Conservation (phyloP, 2,329 filamentous ascomycete genomes). For the Claviceps purpurea region DNA sequence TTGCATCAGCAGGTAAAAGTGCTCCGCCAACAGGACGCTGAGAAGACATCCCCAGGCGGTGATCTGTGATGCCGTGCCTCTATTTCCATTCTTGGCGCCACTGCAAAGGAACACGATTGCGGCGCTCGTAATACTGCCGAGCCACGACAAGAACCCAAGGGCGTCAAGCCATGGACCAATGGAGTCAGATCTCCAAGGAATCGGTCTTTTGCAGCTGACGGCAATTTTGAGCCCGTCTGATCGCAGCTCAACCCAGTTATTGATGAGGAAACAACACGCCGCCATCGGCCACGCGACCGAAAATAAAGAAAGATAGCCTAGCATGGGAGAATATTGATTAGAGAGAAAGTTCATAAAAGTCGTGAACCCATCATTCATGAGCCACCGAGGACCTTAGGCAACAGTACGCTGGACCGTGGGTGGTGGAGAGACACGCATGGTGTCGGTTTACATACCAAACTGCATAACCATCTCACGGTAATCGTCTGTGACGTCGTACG, state of each 20-base stretch:
- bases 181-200: constrained; percentile 79
- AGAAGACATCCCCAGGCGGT: constrained; percentile 70
- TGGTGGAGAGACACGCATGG: background rate
- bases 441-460: constrained; percentile 35
- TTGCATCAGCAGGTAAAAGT: constrained; percentile 72
- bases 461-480: constrained; percentile 90
- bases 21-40: constrained; percentile 74
- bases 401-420: too few species aligned
- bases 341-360: background rate
- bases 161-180: constrained; percentile 88
- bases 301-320: constrained; percentile 81
- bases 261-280: constrained; percentile 74
- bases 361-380: too few species aligned
- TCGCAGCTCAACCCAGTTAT: constrained; percentile 92
- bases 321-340: constrained; percentile 17
- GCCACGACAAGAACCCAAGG: constrained; percentile 82
- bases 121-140: constrained; percentile 76
- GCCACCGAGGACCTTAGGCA: too few species aligned
- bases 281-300: constrained; percentile 93
- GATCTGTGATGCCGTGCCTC: constrained; percentile 56
- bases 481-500: constrained; percentile 82
- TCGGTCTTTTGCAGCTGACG: constrained; percentile 74
- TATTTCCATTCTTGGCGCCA: constrained; percentile 49
- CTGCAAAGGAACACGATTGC: constrained; percentile 86
- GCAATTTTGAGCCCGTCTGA: constrained; percentile 93